These are phyloP conservation scores for Wallacemonas sp. DNA, from an alignment of 208 protist species.

Conservation along the genomic window DNA sequence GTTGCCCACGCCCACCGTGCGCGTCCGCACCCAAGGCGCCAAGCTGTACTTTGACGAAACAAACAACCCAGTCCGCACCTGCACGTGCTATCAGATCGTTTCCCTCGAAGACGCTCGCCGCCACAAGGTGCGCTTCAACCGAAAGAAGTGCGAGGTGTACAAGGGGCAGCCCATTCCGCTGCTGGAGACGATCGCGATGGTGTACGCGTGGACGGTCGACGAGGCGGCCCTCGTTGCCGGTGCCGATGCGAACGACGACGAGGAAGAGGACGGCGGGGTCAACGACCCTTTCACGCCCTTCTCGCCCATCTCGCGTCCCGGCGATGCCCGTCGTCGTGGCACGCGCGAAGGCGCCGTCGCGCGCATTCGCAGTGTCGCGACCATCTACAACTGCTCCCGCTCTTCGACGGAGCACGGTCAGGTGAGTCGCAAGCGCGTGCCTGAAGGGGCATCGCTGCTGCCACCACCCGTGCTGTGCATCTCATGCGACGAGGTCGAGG, in stretches of 20 bases:
- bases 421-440: slow-evolving; percentile 24
- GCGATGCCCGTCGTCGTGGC: too few species aligned
- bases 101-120: slow-evolving; percentile 50
- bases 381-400: slow-evolving; percentile 72
- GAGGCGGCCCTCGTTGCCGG: background rate
- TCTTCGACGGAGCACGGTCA: slow-evolving; percentile 35
- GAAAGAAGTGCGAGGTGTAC: slow-evolving; percentile 41
- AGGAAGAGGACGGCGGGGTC: background rate
- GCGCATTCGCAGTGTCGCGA: slow-evolving; percentile 53
- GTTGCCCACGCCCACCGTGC: slow-evolving; percentile 56
- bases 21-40: slow-evolving; percentile 45
- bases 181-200: slow-evolving; percentile 54
- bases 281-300: background rate
- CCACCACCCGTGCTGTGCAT: slow-evolving; percentile 75
- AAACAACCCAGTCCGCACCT: slow-evolving; percentile 45
- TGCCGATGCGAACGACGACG: slow-evolving; percentile 13
- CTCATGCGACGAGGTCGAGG: slow-evolving; percentile 65
- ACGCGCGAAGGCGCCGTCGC: background rate
- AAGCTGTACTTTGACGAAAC: slow-evolving; percentile 83
- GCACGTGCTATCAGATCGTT: slow-evolving; percentile 72
- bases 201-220: slow-evolving; percentile 79
- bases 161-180: slow-evolving; percentile 49
- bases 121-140: slow-evolving; percentile 61
- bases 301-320: background rate
- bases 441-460: slow-evolving; percentile 29